Conservation (phyloP, 208 protist species). For the Tetramitus jugosus region DNA sequence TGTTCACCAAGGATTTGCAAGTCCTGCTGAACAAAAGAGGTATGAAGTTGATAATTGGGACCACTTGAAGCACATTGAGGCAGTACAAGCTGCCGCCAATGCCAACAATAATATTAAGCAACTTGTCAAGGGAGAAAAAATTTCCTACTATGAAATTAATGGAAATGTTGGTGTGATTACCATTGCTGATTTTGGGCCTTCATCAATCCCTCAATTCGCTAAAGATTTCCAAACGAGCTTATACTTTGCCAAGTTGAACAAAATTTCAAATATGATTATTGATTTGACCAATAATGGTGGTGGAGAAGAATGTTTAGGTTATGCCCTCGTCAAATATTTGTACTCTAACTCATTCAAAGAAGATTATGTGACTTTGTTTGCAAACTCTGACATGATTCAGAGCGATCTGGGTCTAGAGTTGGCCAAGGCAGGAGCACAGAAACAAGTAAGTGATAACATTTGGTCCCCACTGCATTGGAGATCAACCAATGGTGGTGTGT, state of each 20-base stretch:
- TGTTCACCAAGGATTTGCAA: neutral
- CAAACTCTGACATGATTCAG: neutral
- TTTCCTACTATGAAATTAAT: neutral
- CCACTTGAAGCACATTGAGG: too few species aligned
- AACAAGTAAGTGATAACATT: neutral
- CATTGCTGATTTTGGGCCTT: neutral
- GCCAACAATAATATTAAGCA: neutral
- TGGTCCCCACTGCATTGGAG: neutral
- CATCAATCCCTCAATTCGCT: neutral
- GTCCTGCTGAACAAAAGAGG: neutral
- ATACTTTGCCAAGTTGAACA: too few species aligned
- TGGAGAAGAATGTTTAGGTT: conserved; percentile 9
- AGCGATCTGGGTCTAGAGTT: neutral
- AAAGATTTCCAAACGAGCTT: conserved; percentile 20
- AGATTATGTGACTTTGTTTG: neutral
- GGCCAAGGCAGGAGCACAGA: neutral
- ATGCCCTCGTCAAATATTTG: conserved; percentile 9
- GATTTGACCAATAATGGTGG: too few species aligned
- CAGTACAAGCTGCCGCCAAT: neutral
- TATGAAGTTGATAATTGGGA: too few species aligned
- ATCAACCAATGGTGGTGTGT: neutral
- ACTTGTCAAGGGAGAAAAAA: neutral
- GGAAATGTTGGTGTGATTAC: neutral
- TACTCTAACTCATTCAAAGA: neutral
- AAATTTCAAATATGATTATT: too few species aligned